Evolutionary conservation across 495 filamentous ascomycete genomes (phyloP).

Genomic region (Xylaria grammica): DNA sequence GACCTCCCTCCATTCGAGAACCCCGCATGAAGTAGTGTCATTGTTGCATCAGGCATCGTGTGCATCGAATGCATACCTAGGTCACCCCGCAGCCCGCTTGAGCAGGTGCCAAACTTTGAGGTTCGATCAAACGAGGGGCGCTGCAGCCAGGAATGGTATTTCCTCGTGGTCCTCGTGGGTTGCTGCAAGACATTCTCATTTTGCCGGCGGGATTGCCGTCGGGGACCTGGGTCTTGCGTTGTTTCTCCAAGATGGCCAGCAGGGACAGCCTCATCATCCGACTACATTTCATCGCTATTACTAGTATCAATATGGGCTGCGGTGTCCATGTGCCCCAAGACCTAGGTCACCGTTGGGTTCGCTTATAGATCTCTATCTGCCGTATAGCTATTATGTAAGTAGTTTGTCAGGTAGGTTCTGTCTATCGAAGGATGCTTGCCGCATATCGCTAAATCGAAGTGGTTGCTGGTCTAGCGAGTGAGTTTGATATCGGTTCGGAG

Average conservation of each 20-base stretch:
- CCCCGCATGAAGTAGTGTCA: constrained; percentile 9
- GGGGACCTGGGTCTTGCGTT: background rate
- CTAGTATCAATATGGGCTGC: too few species aligned
- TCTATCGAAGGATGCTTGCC: background rate
- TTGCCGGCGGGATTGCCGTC: background rate
- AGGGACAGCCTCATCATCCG: background rate
- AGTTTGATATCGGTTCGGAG: constrained; percentile 1
- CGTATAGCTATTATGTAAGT: too few species aligned
- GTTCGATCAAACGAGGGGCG: background rate
- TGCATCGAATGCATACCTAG: background rate
- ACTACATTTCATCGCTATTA: background rate
- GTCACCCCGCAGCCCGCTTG: constrained; percentile 14
- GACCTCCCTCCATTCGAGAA: background rate
- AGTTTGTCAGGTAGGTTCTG: too few species aligned
- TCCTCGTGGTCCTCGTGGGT: background rate
- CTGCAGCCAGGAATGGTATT: background rate
- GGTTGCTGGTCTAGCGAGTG: background rate
- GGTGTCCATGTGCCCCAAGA: too few species aligned
- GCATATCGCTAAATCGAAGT: background rate
- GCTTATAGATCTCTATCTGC: too few species aligned
- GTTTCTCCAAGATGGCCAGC: background rate
- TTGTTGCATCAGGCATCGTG: constrained; percentile 9
- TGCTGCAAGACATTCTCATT: background rate
- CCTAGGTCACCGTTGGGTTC: too few species aligned
- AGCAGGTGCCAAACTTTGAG: background rate